A percentile compares a stretch with the other conserved stretches of the same genome.
These are phyloP conservation scores for Fusarium equiseti DNA, from an alignment of 2,329 filamentous ascomycete genomes.

Conservation along the genomic window DNA sequence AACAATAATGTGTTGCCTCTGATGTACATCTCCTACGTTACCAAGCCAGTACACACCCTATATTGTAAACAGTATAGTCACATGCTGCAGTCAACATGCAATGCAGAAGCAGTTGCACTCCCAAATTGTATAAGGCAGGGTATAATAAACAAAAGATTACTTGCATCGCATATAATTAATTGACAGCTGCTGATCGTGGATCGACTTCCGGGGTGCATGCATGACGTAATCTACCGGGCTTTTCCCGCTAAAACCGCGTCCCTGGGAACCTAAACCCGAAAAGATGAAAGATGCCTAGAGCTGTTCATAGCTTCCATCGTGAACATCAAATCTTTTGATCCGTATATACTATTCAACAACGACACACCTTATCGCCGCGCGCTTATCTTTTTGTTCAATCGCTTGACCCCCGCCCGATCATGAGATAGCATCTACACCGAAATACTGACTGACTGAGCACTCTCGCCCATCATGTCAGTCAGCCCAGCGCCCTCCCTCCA, in stretches of 20 bases:
- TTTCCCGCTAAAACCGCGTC: conserved; percentile 14
- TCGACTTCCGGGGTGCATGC: conserved; percentile 15
- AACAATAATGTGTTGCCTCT: not conserved
- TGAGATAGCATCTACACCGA: conserved; percentile 39
- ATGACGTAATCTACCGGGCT: conserved; percentile 36
- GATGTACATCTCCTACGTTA: not conserved
- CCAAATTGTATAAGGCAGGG: not conserved
- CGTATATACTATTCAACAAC: no score
- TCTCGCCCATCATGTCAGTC: conserved; percentile 59
- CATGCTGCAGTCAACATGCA: not conserved
- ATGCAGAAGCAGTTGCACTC: not conserved
- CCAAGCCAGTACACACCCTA: not conserved
- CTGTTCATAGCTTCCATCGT: conserved; percentile 25
- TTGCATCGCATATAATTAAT: not conserved
- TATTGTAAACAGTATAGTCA: not conserved
- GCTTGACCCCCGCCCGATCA: conserved; percentile 32
- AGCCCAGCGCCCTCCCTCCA: conserved; percentile 64
- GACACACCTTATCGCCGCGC: no score
- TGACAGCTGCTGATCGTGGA: not conserved
- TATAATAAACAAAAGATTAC: not conserved
- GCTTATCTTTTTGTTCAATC: not conserved
- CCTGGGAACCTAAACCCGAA: conserved; percentile 17
- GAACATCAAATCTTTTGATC: not conserved
- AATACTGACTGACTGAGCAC: conserved; percentile 41
- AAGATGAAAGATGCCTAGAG: conserved; percentile 31